Conservation (phyloP, 1,139 yeast species). For the Candida sojae region DNA sequence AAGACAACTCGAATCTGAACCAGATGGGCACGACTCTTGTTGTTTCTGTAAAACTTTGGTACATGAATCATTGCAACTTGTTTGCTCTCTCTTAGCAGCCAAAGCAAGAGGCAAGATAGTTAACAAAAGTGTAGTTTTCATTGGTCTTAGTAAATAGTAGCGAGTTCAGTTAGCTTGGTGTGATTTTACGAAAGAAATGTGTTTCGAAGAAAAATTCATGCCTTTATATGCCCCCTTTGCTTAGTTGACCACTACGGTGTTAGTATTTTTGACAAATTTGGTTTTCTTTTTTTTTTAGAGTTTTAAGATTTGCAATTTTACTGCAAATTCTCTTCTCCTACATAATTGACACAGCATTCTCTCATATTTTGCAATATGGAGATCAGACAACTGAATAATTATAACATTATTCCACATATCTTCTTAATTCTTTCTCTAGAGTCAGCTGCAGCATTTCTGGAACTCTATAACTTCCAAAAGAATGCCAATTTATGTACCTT, state of each 20-base stretch:
- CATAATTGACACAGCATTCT: not conserved
- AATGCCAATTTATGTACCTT: not conserved
- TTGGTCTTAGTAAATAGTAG: not conserved
- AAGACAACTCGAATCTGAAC: conserved; percentile 4
- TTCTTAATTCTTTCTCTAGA: no score
- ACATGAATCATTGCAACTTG: conserved; percentile 3
- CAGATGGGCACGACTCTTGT: conserved; percentile 3
- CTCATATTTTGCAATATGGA: not conserved
- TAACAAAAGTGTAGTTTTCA: not conserved
- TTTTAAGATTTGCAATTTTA: not conserved
- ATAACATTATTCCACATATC: no score
- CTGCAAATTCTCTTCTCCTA: not conserved
- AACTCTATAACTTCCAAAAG: no score
- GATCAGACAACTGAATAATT: no score
- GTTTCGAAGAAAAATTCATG: not conserved
- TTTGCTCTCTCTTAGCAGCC: conserved; percentile 3
- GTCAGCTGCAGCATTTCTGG: no score
- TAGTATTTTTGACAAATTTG: not conserved
- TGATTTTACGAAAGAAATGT: no score
- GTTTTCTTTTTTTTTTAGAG: not conserved
- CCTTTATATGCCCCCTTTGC: not conserved
- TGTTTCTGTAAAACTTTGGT: conserved; percentile 2
- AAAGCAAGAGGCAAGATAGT: conserved; percentile 3
- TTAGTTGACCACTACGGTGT: not conserved
- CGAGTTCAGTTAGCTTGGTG: not conserved